Evolutionary conservation across 148 eudicot genomes (phyloP), one percentile per base, ranked within the genome.

Genomic region (Suaeda aralocaspica): DNA sequence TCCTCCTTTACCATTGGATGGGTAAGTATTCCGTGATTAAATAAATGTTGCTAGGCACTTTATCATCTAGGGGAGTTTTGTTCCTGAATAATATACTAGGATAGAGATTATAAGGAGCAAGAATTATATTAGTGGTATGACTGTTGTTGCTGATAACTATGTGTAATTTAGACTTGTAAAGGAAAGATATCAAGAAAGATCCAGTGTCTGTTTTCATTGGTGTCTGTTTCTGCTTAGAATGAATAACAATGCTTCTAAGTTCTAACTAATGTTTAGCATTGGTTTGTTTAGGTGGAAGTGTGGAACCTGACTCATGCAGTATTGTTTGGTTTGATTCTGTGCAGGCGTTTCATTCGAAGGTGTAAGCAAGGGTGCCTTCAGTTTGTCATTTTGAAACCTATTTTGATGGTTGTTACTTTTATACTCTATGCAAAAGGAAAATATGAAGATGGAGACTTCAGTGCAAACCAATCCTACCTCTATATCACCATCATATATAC

Each of bases 341-440:
- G 55, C 91, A 93, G 98, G 81, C 96, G 98, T 68, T 94, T 94
- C 83, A 91, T 94, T 52, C 88, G 96, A 78, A 84, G 92, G 70
- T 90, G 96, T 87, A 94, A 94, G 82, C 98, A 94, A 82, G 98
- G 98, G 58, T 83, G 96, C 69, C 77, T 94, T 88, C 98, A 94
- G 77, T 94, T 94, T 83, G 98, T 94, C 74, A 91, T 94, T 78
- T 86, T 94, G 72, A 94, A 94, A 78, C 98, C 98, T 55, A 79
- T 94, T 42, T 83, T 94, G 80, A 95, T 89, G 45, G 78, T 84
- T 15, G 78, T 91, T 59, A 94, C 98, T 50, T 82, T 94, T 75
- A 78, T 94, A 71, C 85, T 94, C 13, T 94, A 94, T 73, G 84
- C 91, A 16, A 91, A 87, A 76, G 98, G 98, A 68, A 87, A 83